These are phyloP conservation scores for Pichia cephalocereana DNA, from an alignment of 805 yeast genomes.

Conservation along the genomic window DNA sequence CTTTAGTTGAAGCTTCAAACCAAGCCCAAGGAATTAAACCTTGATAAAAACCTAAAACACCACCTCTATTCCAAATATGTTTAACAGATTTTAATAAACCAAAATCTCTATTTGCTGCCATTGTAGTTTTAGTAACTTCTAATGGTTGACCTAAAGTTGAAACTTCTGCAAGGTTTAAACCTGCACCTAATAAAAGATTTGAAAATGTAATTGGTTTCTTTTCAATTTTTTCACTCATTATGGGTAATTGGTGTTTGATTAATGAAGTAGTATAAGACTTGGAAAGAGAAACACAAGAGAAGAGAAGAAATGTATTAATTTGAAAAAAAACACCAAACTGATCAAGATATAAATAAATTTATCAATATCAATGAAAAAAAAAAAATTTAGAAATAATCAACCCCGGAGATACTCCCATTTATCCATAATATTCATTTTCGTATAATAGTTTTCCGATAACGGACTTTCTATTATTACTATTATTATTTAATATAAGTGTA, in stretches of 20 bases:
- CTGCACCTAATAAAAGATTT: constrained; percentile 89
- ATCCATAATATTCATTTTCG: too few relatives aligned
- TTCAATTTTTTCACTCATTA: constrained; percentile 24
- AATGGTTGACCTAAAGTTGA: constrained; percentile 95
- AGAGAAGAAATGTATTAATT: too few relatives aligned
- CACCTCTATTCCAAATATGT: constrained; percentile 90
- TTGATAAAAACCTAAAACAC: constrained; percentile 85
- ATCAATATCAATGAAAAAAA: neutral
- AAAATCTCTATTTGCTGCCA: constrained; percentile 91
- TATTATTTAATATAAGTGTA: too few relatives aligned
- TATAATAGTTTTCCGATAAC: too few relatives aligned
- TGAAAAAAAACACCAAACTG: neutral
- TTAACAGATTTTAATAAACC: constrained; percentile 57
- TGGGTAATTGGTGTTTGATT: too few relatives aligned
- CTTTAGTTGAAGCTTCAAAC: constrained; percentile 99
- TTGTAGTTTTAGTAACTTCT: constrained; percentile 92
- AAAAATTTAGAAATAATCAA: neutral
- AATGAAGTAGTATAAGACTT: too few relatives aligned
- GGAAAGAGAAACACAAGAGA: neutral
- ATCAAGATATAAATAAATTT: neutral
- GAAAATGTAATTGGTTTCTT: constrained; percentile 85
- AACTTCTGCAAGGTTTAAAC: constrained; percentile 83
- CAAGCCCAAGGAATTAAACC: constrained; percentile 99
- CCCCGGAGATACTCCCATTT: too few relatives aligned
- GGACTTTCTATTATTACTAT: too few relatives aligned